These are phyloP conservation scores for Alliaria petiolata DNA, from an alignment of 345 rosid genomes.

Conservation along the genomic window DNA sequence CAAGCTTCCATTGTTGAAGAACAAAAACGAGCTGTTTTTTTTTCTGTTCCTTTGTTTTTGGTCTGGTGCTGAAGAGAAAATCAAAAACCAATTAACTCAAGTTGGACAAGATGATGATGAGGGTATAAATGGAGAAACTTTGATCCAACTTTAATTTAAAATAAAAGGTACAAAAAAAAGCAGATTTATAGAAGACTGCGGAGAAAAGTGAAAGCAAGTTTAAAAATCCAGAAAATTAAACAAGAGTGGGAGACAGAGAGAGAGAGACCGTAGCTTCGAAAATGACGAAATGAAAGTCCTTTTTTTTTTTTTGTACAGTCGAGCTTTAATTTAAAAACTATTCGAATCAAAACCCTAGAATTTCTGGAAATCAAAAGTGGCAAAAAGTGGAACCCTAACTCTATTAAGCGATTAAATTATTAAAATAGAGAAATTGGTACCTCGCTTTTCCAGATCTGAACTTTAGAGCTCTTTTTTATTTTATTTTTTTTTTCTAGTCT, in stretches of 20 bases:
- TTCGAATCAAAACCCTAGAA: conserved; percentile 6
- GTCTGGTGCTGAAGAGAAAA: conserved; percentile 16
- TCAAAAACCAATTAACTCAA: conserved; percentile 7
- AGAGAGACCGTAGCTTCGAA: conserved; percentile 21
- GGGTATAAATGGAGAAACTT: conserved; percentile 16
- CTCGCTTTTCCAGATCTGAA: conserved; percentile 34
- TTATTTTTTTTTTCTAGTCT: background rate
- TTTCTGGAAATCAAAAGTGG: conserved; percentile 10
- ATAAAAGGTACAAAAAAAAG: conserved; percentile 18
- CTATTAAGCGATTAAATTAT: background rate
- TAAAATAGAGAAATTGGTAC: background rate
- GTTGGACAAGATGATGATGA: conserved; percentile 5
- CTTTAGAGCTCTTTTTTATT: background rate
- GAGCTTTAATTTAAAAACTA: conserved; percentile 33
- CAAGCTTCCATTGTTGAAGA: conserved; percentile 26
- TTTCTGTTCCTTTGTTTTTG: conserved; percentile 29
- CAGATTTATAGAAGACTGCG: conserved; percentile 59
- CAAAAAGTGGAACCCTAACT: conserved; percentile 25
- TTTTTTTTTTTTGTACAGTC: conserved; percentile 9
- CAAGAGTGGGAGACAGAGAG: conserved; percentile 24
- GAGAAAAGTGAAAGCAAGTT: conserved; percentile 36
- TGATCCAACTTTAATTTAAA: conserved; percentile 39
- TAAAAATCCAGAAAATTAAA: background rate
- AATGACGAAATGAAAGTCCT: conserved; percentile 22
- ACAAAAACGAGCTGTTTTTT: conserved; percentile 54